phyloP scores from a whole-genome alignment of 768 basidiomycete species.

The Boletus reticuloceps region DNA sequence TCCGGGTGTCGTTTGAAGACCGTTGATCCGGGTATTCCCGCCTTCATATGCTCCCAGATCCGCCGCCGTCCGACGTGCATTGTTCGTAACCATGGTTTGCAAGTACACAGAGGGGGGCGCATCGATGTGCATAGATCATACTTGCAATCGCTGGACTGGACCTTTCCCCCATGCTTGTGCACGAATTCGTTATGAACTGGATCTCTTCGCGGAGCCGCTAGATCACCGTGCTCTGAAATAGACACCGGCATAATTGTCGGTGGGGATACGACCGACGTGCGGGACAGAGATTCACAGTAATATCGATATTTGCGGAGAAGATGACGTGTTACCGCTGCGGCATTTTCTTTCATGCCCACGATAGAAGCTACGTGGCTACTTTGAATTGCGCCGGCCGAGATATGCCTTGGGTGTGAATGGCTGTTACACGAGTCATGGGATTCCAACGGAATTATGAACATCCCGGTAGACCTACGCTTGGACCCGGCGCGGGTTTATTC shows the following conservation, averaged over 20 bases:
- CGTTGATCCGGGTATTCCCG: background rate
- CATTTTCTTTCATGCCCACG: no score
- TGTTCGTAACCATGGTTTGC: no score
- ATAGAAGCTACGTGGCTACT: no score
- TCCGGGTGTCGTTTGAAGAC: background rate
- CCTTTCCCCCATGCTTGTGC: background rate
- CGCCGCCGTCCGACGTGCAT: background rate
- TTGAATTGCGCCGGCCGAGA: no score
- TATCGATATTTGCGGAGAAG: background rate
- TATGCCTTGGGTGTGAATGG: background rate
- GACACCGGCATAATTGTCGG: background rate
- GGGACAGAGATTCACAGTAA: background rate
- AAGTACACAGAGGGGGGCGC: no score
- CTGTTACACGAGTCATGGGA: background rate
- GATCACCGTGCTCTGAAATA: background rate
- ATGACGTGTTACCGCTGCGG: background rate
- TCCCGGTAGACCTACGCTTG: background rate
- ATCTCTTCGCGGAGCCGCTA: background rate
- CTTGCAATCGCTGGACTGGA: no score
- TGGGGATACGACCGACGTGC: background rate
- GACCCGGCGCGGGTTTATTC: constrained; percentile 4
- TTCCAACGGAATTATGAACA: background rate
- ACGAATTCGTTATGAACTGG: background rate
- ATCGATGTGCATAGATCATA: no score
- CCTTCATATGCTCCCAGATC: no score